A percentile compares a stretch with the other conserved stretches of the same genome.
Evolutionary conservation across 352 stramenopile species (phyloP).

Genomic region (Pythium brassicae): DNA sequence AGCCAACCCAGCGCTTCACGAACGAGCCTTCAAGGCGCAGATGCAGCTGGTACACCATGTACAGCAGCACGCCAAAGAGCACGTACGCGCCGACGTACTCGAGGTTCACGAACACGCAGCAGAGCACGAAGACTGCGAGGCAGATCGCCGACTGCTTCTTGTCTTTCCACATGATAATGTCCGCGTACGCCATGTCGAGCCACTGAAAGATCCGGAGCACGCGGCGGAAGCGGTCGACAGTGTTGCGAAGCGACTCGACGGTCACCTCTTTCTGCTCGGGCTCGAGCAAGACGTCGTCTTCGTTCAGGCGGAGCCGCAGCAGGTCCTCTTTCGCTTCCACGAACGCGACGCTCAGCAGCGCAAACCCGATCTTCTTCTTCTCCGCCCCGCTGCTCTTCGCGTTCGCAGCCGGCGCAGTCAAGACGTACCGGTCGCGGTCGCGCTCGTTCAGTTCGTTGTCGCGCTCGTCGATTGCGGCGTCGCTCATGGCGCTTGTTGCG

Average conservation of each 20-base stretch:
- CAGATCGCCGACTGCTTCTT: slow-evolving; percentile 70
- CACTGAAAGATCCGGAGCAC: slow-evolving; percentile 68
- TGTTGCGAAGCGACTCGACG: slow-evolving; percentile 69
- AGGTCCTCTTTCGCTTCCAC: slow-evolving; percentile 71
- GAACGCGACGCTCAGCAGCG: slow-evolving; percentile 57
- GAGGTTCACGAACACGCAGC: slow-evolving; percentile 66
- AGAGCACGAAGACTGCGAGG: slow-evolving; percentile 53
- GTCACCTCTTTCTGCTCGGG: slow-evolving; percentile 78
- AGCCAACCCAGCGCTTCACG: slow-evolving; percentile 70
- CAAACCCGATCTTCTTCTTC: slow-evolving; percentile 52
- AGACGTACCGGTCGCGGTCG: slow-evolving; percentile 43
- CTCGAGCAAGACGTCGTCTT: slow-evolving; percentile 46
- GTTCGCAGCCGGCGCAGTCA: slow-evolving; percentile 23
- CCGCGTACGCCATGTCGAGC: slow-evolving; percentile 68
- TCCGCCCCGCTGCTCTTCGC: slow-evolving; percentile 23
- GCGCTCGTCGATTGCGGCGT: background rate
- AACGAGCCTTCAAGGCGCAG: slow-evolving; percentile 61
- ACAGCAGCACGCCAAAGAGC: slow-evolving; percentile 51
- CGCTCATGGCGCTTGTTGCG: slow-evolving; percentile 13
- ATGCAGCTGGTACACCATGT: slow-evolving; percentile 78
- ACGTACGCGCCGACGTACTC: slow-evolving; percentile 75
- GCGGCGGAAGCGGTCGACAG: slow-evolving; percentile 68
- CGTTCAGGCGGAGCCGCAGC: slow-evolving; percentile 47
- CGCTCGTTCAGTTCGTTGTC: slow-evolving; percentile 22
- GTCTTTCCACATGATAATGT: slow-evolving; percentile 86